Percentiles rank a stretch among this genome's conserved stretches.
phyloP scores from a whole-genome alignment of 192 early-diverging fungal species.

The Allomyces macrogynus region DNA sequence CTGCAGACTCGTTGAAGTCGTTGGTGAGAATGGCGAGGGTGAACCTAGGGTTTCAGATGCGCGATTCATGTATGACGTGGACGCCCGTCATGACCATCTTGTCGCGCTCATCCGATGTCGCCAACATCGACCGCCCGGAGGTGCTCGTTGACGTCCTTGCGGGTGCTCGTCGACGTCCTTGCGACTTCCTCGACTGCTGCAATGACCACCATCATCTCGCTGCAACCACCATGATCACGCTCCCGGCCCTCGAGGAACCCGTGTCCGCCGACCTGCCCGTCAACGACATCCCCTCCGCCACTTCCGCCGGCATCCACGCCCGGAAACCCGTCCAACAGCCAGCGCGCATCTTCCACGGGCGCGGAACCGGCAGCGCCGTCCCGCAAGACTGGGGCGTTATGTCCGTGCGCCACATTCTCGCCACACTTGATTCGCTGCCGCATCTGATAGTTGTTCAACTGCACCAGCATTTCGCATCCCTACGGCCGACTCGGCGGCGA shows the following conservation, averaged over 20 bases:
- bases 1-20: no score
- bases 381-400: not conserved
- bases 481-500: not conserved
- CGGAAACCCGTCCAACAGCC: not conserved
- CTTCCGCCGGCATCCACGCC: no score
- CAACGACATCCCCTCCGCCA: not conserved
- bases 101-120: no score
- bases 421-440: not conserved
- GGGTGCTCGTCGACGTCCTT: no score
- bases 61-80: no score
- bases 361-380: not conserved
- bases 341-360: not conserved
- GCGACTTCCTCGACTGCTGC: no score
- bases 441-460: not conserved
- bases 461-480: not conserved
- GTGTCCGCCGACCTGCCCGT: not conserved
- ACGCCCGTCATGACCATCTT: no score
- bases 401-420: not conserved
- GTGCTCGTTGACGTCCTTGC: no score
- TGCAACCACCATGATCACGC: not conserved
- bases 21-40: no score
- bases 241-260: not conserved
- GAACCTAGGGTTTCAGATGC: no score
- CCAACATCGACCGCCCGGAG: no score
- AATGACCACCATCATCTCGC: no score